Evolutionary conservation across 148 eudicot species (phyloP).

Genomic region (Cornus suecica): DNA sequence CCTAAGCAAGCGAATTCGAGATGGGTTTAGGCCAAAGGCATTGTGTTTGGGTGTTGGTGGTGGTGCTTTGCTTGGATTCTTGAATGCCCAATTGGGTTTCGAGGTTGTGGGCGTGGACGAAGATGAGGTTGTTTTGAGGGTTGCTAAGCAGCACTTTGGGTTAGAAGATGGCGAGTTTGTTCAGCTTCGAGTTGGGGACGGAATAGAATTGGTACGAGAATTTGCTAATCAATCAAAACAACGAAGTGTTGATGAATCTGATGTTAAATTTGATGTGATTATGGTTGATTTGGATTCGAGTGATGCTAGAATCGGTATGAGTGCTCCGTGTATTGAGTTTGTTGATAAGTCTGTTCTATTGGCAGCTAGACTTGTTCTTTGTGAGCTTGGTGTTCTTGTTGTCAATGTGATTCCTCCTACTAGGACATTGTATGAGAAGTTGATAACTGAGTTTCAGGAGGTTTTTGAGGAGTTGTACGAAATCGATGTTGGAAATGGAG

Average conservation of each 20-base stretch:
- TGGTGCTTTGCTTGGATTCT: conserved; percentile 69
- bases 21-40: conserved; percentile 46
- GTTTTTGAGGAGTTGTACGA: conserved; percentile 58
- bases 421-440: conserved; percentile 36
- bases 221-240: conserved; percentile 3
- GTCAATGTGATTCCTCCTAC: conserved; percentile 65
- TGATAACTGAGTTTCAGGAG: conserved; percentile 33
- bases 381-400: conserved; percentile 50
- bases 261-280: conserved; percentile 52
- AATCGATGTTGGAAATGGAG: conserved; percentile 64
- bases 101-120: conserved; percentile 74
- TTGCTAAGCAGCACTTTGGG: conserved; percentile 60
- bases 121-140: conserved; percentile 61
- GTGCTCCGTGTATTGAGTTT: conserved; percentile 74
- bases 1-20: conserved; percentile 33
- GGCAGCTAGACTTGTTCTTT: conserved; percentile 45
- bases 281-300: conserved; percentile 93
- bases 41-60: conserved; percentile 94
- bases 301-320: conserved; percentile 46
- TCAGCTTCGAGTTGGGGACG: conserved; percentile 51
- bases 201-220: conserved; percentile 42
- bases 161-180: conserved; percentile 33
- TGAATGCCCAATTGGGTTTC: conserved; percentile 47
- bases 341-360: conserved; percentile 49
- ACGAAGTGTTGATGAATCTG: conserved; percentile 7